Percentiles rank a stretch among this genome's conserved stretches.
Conservation (phyloP, 305 asterid genomes). For the Fraxinus nigra region DNA sequence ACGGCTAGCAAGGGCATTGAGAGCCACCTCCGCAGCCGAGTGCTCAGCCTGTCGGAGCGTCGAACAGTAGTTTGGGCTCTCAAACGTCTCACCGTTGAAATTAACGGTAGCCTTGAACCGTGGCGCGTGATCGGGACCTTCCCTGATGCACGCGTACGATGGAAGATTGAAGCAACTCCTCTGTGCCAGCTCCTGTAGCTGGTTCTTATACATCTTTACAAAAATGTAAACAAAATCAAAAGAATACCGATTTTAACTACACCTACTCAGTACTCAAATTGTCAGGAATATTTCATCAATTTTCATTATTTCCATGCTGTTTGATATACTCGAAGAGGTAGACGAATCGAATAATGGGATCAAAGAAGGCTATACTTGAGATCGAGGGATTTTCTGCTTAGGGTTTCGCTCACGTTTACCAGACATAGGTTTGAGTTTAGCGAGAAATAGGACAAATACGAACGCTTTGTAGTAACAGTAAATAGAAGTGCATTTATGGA, state of each 20-base stretch:
- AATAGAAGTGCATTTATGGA: neutral
- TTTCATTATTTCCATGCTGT: neutral
- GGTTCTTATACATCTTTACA: slow-evolving; percentile 47
- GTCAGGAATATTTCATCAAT: neutral
- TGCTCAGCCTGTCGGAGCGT: slow-evolving; percentile 56
- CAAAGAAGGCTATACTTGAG: neutral
- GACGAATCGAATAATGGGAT: neutral
- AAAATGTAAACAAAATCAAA: neutral
- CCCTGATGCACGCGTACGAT: slow-evolving; percentile 46
- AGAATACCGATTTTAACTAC: neutral
- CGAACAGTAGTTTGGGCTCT: slow-evolving; percentile 45
- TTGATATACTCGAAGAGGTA: neutral
- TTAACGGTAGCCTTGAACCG: slow-evolving; percentile 51
- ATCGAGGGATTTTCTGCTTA: neutral
- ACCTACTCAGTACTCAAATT: neutral
- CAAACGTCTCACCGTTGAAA: slow-evolving; percentile 54
- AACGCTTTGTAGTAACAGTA: neutral
- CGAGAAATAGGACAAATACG: neutral
- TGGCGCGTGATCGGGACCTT: slow-evolving; percentile 63
- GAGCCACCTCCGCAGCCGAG: slow-evolving; percentile 54
- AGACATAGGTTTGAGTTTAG: neutral
- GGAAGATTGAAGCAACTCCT: slow-evolving; percentile 56
- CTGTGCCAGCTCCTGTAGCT: slow-evolving; percentile 53
- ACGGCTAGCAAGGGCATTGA: slow-evolving; percentile 45
- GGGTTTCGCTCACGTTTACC: slow-evolving; percentile 1